These are phyloP conservation scores for Populus ilicifolia DNA, from an alignment of 345 rosid species.

Conservation along the genomic window DNA sequence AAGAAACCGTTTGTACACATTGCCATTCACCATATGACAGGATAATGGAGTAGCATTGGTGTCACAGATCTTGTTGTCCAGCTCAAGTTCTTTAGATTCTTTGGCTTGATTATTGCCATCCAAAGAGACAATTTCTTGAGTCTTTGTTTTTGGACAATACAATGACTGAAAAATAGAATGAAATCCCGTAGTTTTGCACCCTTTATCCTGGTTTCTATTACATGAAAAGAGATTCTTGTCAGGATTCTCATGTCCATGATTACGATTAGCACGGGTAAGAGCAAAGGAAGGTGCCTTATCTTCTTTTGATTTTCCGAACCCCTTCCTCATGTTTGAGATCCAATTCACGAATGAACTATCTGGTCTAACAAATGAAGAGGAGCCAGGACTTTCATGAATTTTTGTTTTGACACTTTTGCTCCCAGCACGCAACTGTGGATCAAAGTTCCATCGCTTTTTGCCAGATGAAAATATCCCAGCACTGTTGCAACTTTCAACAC, in stretches of 20 bases:
- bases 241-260: conserved; percentile 22
- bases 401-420: conserved; percentile 61
- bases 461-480: conserved; percentile 42
- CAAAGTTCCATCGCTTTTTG: conserved; percentile 48
- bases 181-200: conserved; percentile 50
- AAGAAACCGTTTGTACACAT: conserved; percentile 31
- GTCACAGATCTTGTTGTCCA: conserved; percentile 24
- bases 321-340: conserved; percentile 87
- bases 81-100: conserved; percentile 29
- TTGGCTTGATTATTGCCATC: conserved; percentile 25
- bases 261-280: conserved; percentile 34
- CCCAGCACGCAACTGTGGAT: conserved; percentile 44
- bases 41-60: conserved; percentile 39
- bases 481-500: conserved; percentile 84
- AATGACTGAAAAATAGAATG: conserved; percentile 73
- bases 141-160: conserved; percentile 45
- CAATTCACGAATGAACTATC: conserved; percentile 87
- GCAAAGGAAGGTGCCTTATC: conserved; percentile 36
- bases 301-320: conserved; percentile 43
- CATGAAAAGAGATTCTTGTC: conserved; percentile 18
- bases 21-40: conserved; percentile 34
- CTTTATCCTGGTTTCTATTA: conserved; percentile 21
- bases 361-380: conserved; percentile 46
- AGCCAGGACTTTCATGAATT: conserved; percentile 43
- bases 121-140: conserved; percentile 20